Evolutionary conservation across 2,329 filamentous ascomycete genomes (phyloP), one percentile per base, ranked within the genome.

Genomic region (Aspergillus fumigatus): DNA sequence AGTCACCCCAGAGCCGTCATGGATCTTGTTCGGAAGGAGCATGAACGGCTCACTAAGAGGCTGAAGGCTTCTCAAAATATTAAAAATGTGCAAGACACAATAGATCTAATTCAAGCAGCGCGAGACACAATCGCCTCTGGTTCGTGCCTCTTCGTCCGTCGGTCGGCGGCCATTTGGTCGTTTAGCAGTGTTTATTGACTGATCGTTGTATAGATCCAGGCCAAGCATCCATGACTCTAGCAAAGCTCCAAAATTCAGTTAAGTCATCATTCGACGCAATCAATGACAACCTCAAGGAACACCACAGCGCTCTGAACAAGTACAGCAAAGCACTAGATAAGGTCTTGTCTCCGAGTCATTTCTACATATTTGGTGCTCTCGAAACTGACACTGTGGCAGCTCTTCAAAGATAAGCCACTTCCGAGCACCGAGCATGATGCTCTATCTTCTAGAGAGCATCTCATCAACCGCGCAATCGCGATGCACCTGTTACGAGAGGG

Each of bases 401-500:
- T 88, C 67, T 88, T 86, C 70, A 87, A 87, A 75, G 82, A 84
- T 59, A 83, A 83, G 59, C 84, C 86, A 14, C 79, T 89, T 14
- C 85, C 93, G 0, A 89, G 87, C 14, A 88, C 86, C 67, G 89
- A 92, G 56, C 87, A 91, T 66, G 91, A 96, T 73, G 88, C 87
- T 35, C 85, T 97, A 73, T 86, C 85, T 1, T 83, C 87, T 21
- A 86, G 95, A 62, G 83, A 88, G 3, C 80, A 82, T 17, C 81
- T 97, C 11, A 90, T 97, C 70, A 95, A 97, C 75, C 86, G 92
- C 55, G 93, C 94, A 6, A 95, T 99, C 65, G 90, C 90, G 9
- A 97, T 97, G 92, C 94, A 99, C 70, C 83, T 99, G 23, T 82
- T 99, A 41, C 89, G 94, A 43, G 93, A 97, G 76, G 94, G 94